Evolutionary conservation across 2,329 filamentous ascomycete genomes (phyloP).

Genomic region (Westerdykella aurantiaca): DNA sequence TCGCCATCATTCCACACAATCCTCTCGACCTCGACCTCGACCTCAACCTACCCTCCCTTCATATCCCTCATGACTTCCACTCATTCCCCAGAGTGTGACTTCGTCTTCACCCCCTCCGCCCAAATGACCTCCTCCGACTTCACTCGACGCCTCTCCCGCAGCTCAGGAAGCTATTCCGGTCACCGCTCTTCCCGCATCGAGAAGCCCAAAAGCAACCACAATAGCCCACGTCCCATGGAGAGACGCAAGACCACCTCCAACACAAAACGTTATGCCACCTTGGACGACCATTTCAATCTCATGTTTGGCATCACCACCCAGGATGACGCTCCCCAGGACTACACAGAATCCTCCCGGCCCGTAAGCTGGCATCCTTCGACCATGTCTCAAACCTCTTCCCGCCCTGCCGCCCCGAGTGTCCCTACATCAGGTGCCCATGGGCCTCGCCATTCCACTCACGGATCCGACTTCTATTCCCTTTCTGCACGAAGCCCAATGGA

Average conservation of each 20-base stretch:
- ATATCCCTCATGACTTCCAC: conserved; percentile 14
- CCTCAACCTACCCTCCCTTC: conserved; percentile 3
- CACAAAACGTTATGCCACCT: conserved; percentile 34
- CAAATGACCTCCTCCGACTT: conserved; percentile 25
- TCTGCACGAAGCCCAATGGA: conserved; percentile 32
- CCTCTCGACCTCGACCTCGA: neutral
- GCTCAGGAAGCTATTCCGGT: conserved; percentile 23
- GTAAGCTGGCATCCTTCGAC: conserved; percentile 72
- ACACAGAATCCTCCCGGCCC: conserved; percentile 44
- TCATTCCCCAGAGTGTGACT: conserved; percentile 12
- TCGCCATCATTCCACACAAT: conserved; percentile 12
- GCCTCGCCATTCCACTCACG: conserved; percentile 21
- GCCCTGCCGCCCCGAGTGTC: conserved; percentile 36
- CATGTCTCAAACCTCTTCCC: neutral
- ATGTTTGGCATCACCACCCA: conserved; percentile 34
- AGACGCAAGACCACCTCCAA: conserved; percentile 36
- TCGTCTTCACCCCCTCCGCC: conserved; percentile 18
- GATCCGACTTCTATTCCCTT: conserved; percentile 32
- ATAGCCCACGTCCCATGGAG: conserved; percentile 33
- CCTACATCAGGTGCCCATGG: conserved; percentile 23
- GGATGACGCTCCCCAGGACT: conserved; percentile 22
- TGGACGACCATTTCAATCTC: conserved; percentile 39
- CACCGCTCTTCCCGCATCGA: conserved; percentile 33
- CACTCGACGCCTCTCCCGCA: conserved; percentile 28
- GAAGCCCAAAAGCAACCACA: conserved; percentile 37